These are phyloP conservation scores for Chalciporus chontae DNA, from an alignment of 768 basidiomycete species.

Conservation along the genomic window DNA sequence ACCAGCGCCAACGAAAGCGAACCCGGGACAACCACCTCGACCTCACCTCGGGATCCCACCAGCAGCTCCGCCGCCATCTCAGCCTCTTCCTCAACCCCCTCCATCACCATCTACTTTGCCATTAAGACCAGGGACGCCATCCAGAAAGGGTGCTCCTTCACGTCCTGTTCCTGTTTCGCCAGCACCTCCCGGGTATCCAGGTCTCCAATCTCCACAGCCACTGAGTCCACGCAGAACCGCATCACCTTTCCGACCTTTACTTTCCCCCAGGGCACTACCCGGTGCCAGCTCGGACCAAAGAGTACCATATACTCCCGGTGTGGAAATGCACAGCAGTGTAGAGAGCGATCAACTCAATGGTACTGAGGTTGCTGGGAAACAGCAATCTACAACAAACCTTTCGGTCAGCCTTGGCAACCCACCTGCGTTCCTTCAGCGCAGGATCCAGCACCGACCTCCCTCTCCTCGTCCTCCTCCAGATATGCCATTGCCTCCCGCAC, in stretches of 20 bases:
- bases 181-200: not conserved
- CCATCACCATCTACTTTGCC: conserved; percentile 10
- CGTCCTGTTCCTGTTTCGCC: conserved; percentile 18
- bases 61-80: conserved; percentile 29
- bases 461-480: conserved; percentile 31
- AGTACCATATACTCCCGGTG: not conserved
- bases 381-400: conserved; percentile 11
- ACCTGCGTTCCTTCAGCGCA: conserved; percentile 29
- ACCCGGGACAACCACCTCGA: conserved; percentile 17
- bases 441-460: conserved; percentile 22
- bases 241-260: conserved; percentile 23
- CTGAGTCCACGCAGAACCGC: conserved; percentile 11
- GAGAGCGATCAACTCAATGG: conserved; percentile 10
- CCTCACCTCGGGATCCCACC: conserved; percentile 29
- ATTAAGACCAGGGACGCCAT: not conserved
- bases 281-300: not conserved
- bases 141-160: conserved; percentile 11
- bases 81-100: conserved; percentile 29
- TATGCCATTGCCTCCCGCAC: conserved; percentile 27
- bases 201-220: conserved; percentile 10
- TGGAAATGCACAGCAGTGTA: not conserved
- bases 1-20: conserved; percentile 6
- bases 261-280: conserved; percentile 13
- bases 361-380: conserved; percentile 10
- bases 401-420: conserved; percentile 11